phyloP scores from a whole-genome alignment of 2,329 filamentous ascomycete genomes.

The Penicillium sp. region DNA sequence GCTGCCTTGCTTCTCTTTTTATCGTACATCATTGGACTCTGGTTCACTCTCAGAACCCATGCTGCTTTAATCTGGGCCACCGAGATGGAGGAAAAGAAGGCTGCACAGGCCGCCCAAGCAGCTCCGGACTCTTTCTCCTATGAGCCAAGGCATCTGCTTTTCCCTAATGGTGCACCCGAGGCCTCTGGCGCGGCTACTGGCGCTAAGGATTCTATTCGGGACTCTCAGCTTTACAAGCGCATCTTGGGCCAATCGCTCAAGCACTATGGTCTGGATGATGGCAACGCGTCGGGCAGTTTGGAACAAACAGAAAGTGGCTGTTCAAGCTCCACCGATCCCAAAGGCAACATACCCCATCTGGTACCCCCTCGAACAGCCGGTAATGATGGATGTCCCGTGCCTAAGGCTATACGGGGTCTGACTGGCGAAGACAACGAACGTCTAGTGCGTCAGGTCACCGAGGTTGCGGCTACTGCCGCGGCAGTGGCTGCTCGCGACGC shows the following conservation, averaged over 20 bases:
- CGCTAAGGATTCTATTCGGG: constrained; percentile 72
- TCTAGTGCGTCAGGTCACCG: constrained; percentile 83
- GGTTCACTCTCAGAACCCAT: constrained; percentile 94
- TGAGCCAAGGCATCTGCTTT: constrained; percentile 40
- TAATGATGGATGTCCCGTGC: constrained; percentile 40
- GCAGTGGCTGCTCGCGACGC: constrained; percentile 84
- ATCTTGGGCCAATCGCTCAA: constrained; percentile 89
- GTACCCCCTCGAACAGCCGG: constrained; percentile 71
- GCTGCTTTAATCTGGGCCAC: constrained; percentile 96
- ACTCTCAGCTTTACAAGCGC: constrained; percentile 88
- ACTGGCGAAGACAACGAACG: constrained; percentile 80
- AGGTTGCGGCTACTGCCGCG: constrained; percentile 90
- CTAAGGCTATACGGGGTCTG: constrained; percentile 62
- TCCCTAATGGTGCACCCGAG: constrained; percentile 35
- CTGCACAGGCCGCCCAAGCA: constrained; percentile 21
- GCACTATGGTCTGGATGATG: constrained; percentile 72
- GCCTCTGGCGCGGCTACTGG: constrained; percentile 48
- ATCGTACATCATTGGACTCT: constrained; percentile 89
- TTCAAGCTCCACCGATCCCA: constrained; percentile 26
- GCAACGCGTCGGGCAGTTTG: constrained; percentile 46
- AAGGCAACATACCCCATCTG: constrained; percentile 63
- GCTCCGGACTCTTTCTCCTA: constrained; percentile 35
- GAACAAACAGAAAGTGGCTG: constrained; percentile 31
- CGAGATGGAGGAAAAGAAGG: constrained; percentile 69
- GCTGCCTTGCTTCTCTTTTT: constrained; percentile 84